Evolutionary conservation across 306 rosid genomes (phyloP), one percentile per base, ranked within the genome.

Genomic region (Inga leiocalycina): DNA sequence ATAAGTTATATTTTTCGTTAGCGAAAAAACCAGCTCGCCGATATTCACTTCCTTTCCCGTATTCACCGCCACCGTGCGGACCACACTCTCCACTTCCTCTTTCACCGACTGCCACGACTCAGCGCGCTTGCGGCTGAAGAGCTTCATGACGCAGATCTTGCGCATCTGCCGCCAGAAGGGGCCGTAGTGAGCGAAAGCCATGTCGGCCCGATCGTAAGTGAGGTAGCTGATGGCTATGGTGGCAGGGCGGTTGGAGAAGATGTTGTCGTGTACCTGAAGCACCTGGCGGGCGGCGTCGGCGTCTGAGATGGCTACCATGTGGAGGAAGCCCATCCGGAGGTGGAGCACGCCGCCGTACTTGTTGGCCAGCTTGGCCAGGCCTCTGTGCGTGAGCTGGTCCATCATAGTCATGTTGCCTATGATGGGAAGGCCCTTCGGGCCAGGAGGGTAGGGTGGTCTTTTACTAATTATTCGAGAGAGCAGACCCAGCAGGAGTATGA

Each of bases 91-190:
- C 12, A 95, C 97, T 67, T 95, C 98, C 6, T 91, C 92, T 3
- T 94, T 84, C 0, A 95, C 97, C 0, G 98, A 93, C 35, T 82
- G 81, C 98, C 98, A 95, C 0, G 97, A 95, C 93, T 95, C 97
- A 0, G 90, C 92, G 0, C 93, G 89, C n/a, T 88, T 91, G 24
- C 97, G 97, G 86, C 97, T 89, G 75, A 95, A 95, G 17, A 95
- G 93, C 76, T 91, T 90, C 92, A 93, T 88, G 56, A 95, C 98
- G 45, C 98, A 95, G 1, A 95, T 88, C 86, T 93, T 95, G 0
- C 97, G 75, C 98, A 95, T 95, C 86, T 95, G 98, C 3, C 97
- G 86, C 98, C 98, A 95, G 70, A 93, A 95, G 17, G 98, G 97
- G 0, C 97, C 98, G 45, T 95, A 93, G 91, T 93, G 91, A 20